These are phyloP conservation scores for Trichoderma pleuroti DNA, from an alignment of 2,329 filamentous ascomycete species.

Conservation along the genomic window DNA sequence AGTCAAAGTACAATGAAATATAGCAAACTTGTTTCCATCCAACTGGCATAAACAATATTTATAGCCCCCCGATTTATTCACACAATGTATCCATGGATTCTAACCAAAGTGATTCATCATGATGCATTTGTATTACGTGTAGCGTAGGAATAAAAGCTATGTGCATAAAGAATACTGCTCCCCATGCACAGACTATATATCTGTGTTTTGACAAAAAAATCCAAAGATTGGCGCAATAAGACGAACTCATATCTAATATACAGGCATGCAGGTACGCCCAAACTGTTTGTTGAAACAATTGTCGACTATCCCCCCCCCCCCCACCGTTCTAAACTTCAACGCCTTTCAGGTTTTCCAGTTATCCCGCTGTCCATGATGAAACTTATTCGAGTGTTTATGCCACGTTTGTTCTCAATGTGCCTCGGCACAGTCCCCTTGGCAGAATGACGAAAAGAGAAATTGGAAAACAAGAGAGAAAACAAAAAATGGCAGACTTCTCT, in stretches of 20 bases:
- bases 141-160: neutral
- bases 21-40: neutral
- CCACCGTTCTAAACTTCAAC: slow-evolving; percentile 15
- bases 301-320: neutral
- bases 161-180: neutral
- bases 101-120: neutral
- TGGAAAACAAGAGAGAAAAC: neutral
- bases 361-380: neutral
- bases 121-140: neutral
- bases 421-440: neutral
- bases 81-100: neutral
- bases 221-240: neutral
- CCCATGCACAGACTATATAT: neutral
- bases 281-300: neutral
- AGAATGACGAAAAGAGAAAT: neutral
- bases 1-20: neutral
- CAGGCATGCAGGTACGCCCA: slow-evolving; percentile 8
- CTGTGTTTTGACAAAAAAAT: neutral
- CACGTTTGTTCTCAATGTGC: neutral
- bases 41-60: neutral
- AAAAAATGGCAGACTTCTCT: neutral
- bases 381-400: neutral
- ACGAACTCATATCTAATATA: slow-evolving; percentile 16
- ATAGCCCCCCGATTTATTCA: neutral
- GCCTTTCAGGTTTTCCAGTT: slow-evolving; percentile 8